phyloP scores from a whole-genome alignment of 2,329 filamentous ascomycete species.

The Penicillium polonicum region DNA sequence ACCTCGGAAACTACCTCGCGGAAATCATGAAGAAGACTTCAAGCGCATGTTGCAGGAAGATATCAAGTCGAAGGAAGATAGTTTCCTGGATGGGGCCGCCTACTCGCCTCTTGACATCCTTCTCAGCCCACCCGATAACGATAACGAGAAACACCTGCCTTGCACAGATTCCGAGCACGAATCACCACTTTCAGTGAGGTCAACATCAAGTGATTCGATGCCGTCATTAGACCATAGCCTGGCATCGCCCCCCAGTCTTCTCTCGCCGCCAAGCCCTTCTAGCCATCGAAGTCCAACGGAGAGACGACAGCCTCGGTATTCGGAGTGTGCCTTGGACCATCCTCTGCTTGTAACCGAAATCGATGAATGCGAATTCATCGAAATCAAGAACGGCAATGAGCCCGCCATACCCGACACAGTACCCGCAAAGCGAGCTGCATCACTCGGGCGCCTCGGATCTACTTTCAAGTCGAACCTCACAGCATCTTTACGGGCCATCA shows the following conservation, averaged over 20 bases:
- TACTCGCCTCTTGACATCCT: constrained; percentile 55
- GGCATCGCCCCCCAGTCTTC: constrained; percentile 48
- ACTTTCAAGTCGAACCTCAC: constrained; percentile 65
- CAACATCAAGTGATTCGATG: constrained; percentile 59
- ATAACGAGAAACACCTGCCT: constrained; percentile 40
- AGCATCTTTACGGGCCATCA: constrained; percentile 60
- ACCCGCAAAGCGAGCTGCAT: constrained; percentile 24
- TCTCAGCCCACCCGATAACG: constrained; percentile 55
- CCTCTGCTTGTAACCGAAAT: constrained; percentile 51
- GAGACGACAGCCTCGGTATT: constrained; percentile 49
- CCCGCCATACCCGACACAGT: constrained; percentile 12
- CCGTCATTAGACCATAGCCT: constrained; percentile 54
- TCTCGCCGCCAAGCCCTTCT: constrained; percentile 43
- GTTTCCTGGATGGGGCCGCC: constrained; percentile 38
- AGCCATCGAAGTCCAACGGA: constrained; percentile 40
- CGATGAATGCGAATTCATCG: constrained; percentile 19
- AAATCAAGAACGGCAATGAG: constrained; percentile 21
- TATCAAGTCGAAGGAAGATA: constrained; percentile 50
- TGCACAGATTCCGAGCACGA: constrained; percentile 48
- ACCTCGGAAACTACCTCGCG: constrained; percentile 41
- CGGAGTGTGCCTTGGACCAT: constrained; percentile 57
- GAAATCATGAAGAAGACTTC: constrained; percentile 49
- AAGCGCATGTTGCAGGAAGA: constrained; percentile 59
- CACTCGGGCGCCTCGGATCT: constrained; percentile 42
- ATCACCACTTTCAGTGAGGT: constrained; percentile 47